These are phyloP conservation scores for Macrolepiota albuminosa DNA, from an alignment of 768 basidiomycete genomes.

Conservation along the genomic window DNA sequence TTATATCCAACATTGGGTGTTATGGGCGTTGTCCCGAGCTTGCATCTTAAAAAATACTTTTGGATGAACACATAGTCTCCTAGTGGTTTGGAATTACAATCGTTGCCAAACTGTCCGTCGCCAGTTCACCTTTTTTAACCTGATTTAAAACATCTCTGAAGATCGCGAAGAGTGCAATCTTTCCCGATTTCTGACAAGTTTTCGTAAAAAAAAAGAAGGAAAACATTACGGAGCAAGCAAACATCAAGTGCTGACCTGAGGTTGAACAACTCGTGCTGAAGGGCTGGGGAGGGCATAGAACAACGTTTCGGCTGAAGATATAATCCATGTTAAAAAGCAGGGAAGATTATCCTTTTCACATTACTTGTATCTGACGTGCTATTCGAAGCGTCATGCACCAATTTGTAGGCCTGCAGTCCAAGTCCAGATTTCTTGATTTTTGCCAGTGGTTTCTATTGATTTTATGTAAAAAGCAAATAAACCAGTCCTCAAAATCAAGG, in stretches of 20 bases:
- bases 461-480: neutral
- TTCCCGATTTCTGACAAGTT: slow-evolving; percentile 7
- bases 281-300: slow-evolving; percentile 77
- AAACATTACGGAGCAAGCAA: neutral
- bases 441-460: slow-evolving; percentile 1
- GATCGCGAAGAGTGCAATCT: slow-evolving; percentile 7
- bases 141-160: slow-evolving; percentile 5
- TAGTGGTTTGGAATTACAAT: neutral
- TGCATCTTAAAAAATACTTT: neutral
- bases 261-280: slow-evolving; percentile 67
- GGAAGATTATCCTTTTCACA: neutral
- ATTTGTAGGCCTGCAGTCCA: slow-evolving; percentile 50
- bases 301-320: slow-evolving; percentile 45
- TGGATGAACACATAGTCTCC: neutral
- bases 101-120: slow-evolving; percentile 4
- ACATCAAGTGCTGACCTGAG: slow-evolving; percentile 45
- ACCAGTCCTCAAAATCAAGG: neutral
- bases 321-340: neutral
- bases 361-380: slow-evolving; percentile 2
- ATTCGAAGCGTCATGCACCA: slow-evolving; percentile 29
- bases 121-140: slow-evolving; percentile 7
- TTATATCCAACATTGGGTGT: neutral
- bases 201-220: neutral
- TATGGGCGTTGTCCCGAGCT: too few species aligned
- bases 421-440: slow-evolving; percentile 5